Base-by-base conservation (phyloP, 257 asterid species). In the Petunia secreta region DNA sequence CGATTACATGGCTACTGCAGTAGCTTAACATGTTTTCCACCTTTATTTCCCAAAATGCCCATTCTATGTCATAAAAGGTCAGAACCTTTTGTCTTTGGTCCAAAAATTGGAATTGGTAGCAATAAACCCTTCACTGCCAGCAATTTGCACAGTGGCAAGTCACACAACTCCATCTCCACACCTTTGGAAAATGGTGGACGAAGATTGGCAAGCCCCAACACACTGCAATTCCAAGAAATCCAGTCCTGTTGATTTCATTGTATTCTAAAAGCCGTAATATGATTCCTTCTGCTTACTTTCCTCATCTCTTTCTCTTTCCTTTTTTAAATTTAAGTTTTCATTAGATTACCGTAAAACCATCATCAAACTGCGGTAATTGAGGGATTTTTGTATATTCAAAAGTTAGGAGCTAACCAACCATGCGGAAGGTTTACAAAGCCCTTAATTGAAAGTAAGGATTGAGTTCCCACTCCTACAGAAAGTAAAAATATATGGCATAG, bases 41-140 rank as follows among this genome's bases (percentile, higher is more conserved):
- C 48, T 69, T 69, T 69, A 11, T 71, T 71, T 6, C 77, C 59
- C 25, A 9, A 16, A 16, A 10, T 0, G 5, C 43, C 57, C 25
- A 46, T 9, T 58, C 43, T 5, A 10, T 71, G 43, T 10, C 6
- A 71, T 71, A 71, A 69, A 46, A 48, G 6, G 16, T 48, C 15
- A 25, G 59, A 59, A 36, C 11, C 77, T 48, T 71, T 71, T 43
- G 25, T 25, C 25, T 25, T 25, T 25, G 25, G 25, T 25, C 25
- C 25, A 25, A 25, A 25, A 25, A 25, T 25, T 25, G 25, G 25
- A 25, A 48, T 6, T 71, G 60, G 44, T 71, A 48, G 62, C 57
- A 48, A 50, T 50, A 11, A 65, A 65, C 48, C 34, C 77, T 71
- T 50, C 52, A 10, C 62, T 11, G 77, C 77, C 77, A 71, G 77